A percentile compares a stretch with the other conserved stretches of the same genome.
Evolutionary conservation across 371 early-diverging fungal species (phyloP).

Genomic region (Haplosporangium sp.): DNA sequence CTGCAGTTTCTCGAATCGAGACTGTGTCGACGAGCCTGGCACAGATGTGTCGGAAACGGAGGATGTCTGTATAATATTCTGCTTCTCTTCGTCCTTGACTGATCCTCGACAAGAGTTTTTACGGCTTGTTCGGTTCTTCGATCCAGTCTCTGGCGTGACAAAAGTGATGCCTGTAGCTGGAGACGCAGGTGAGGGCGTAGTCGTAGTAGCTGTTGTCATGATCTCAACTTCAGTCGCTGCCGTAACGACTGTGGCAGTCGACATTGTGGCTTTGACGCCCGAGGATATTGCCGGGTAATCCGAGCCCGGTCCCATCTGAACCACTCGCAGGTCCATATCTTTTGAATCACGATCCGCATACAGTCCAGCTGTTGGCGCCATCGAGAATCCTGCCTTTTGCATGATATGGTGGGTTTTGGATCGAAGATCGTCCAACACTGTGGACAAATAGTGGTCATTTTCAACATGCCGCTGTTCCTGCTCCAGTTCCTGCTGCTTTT

Average conservation of each 20-base stretch:
- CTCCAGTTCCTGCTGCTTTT: slow-evolving; percentile 1
- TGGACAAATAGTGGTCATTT: slow-evolving; percentile 10
- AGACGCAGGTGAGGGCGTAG: background rate
- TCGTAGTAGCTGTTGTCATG: background rate
- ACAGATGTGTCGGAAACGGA: background rate
- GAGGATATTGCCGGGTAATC: background rate
- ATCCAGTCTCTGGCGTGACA: too few species aligned
- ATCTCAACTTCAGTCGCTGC: too few species aligned
- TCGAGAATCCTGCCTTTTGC: slow-evolving; percentile 42
- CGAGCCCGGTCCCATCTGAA: slow-evolving; percentile 17
- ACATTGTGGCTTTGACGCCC: background rate
- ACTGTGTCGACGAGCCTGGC: too few species aligned
- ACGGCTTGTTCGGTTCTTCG: too few species aligned
- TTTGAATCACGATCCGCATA: slow-evolving; percentile 32
- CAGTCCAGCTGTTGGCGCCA: slow-evolving; percentile 41
- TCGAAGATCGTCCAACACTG: slow-evolving; percentile 33
- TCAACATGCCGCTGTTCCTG: background rate
- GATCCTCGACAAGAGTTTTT: too few species aligned
- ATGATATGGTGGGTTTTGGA: slow-evolving; percentile 40
- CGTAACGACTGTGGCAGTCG: background rate
- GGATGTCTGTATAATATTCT: background rate
- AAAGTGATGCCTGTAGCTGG: background rate
- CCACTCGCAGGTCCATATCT: slow-evolving; percentile 29
- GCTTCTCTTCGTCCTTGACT: too few species aligned
- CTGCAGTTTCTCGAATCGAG: slow-evolving; percentile 16